Evolutionary conservation across 164 flowering plant genomes (phyloP).

Genomic region (Kalanchoe fedtschenkoi): DNA sequence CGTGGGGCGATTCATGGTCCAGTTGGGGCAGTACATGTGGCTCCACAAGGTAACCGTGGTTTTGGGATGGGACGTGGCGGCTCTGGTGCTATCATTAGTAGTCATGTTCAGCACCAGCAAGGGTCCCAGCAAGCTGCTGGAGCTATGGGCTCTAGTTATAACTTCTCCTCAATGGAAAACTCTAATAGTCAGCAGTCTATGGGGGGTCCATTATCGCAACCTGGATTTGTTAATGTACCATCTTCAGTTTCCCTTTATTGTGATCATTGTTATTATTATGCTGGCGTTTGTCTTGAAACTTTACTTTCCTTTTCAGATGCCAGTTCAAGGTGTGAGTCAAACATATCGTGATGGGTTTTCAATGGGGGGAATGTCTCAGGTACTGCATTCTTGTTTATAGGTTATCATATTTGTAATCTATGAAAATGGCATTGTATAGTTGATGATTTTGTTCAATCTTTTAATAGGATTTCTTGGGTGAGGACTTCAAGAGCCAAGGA

Average conservation of each 20-base stretch:
- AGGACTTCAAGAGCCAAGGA: constrained; percentile 99
- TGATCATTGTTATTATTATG: no score
- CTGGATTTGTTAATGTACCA: constrained; percentile 83
- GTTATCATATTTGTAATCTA: neutral
- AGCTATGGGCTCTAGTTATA: constrained; percentile 60
- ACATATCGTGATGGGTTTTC: constrained; percentile 88
- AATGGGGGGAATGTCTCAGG: constrained; percentile 98
- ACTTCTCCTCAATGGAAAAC: constrained; percentile 67
- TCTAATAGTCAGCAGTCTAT: constrained; percentile 82
- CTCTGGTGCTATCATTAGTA: constrained; percentile 84
- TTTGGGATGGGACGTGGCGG: constrained; percentile 97
- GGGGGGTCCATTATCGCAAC: constrained; percentile 85
- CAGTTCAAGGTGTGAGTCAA: constrained; percentile 82
- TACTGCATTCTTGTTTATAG: constrained; percentile 14
- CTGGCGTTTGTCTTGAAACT: neutral
- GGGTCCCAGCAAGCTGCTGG: constrained; percentile 69
- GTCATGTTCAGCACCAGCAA: constrained; percentile 91
- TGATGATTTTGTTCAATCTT: constrained; percentile 4
- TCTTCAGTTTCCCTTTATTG: constrained; percentile 1
- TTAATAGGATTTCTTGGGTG: constrained; percentile 86
- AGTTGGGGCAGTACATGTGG: constrained; percentile 91
- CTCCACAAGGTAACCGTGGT: constrained; percentile 81
- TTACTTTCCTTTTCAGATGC: constrained; percentile 33
- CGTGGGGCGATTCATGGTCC: constrained; percentile 97
- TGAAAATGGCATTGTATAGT: neutral